Percentiles rank a stretch among this genome's conserved stretches.
Evolutionary conservation across 2,329 filamentous ascomycete species (phyloP).

Genomic region (Paecilomyces formosus): DNA sequence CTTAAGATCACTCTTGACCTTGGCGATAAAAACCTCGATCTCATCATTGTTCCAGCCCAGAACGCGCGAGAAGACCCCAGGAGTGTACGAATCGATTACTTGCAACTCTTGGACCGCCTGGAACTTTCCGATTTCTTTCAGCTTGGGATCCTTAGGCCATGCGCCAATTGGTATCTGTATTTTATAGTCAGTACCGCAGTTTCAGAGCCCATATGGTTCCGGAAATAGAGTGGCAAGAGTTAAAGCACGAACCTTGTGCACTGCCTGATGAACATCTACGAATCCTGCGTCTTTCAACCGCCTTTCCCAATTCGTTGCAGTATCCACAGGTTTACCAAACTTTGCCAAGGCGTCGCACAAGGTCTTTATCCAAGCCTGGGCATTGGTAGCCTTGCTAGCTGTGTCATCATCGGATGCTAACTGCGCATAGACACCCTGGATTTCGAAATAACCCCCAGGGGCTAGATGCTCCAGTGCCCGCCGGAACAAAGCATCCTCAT

Average conservation of each 20-base stretch:
- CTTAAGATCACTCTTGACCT: slow-evolving; percentile 30
- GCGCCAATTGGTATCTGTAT: slow-evolving; percentile 39
- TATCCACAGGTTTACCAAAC: background rate
- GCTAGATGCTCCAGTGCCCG: slow-evolving; percentile 5
- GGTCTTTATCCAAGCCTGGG: background rate
- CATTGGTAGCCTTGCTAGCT: background rate
- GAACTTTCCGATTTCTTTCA: slow-evolving; percentile 35
- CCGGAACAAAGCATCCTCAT: slow-evolving; percentile 7
- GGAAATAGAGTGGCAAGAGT: background rate
- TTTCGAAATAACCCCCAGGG: slow-evolving; percentile 7
- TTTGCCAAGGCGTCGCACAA: background rate
- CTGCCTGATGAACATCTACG: slow-evolving; percentile 31
- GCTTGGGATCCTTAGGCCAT: slow-evolving; percentile 42
- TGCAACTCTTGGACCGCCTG: slow-evolving; percentile 23
- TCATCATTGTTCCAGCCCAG: slow-evolving; percentile 30
- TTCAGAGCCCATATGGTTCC: background rate
- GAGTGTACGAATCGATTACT: slow-evolving; percentile 22
- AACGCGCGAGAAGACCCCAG: slow-evolving; percentile 23
- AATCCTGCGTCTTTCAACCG: background rate
- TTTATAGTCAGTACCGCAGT: background rate
- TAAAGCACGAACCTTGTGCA: slow-evolving; percentile 31
- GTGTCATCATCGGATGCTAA: background rate
- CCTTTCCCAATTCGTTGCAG: background rate
- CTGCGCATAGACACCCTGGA: background rate
- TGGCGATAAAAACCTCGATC: slow-evolving; percentile 30